Base-by-base conservation (phyloP, 78 protist species). In the Carpediemonas membranifera region DNA sequence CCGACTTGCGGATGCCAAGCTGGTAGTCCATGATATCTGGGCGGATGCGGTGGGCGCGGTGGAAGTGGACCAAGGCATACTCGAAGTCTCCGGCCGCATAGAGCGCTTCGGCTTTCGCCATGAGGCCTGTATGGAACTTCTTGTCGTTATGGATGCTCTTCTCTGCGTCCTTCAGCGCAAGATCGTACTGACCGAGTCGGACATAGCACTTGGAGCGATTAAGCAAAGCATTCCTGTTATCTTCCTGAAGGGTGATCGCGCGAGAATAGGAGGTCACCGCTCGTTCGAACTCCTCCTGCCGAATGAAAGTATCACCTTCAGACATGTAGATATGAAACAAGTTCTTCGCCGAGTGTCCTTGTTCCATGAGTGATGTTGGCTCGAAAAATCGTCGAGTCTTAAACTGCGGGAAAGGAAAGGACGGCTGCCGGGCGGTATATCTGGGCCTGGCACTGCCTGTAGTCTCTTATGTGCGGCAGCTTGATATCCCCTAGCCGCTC, bases 31-130 rank as follows among this genome's bases (percentile, higher is more conserved):
- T 13, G 28, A 58, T 3, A 3, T 58, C 75, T 9, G 54, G 24
- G 52, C 68, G 7, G 35, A 14, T 5, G 53, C 36, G 27, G 54
- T 19, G 36, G 35, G 61, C 75, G 2, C 39, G 25, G 39, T 70
- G 19, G 64, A 15, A 70, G 41, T 9, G 7, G 21, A 70, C 31
- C 39, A 70, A 50, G 9, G 75, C 54, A 25, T 33, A 13, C 65
- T 70, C 75, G 43, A 70, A 70, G 53, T 59, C 43, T 35, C 75
- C 75, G 14, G 43, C 5, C 11, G 75, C 65, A 16, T 56, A 70
- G 35, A 70, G 64, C 1, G 75, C 65, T 11, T 70, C 65, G 5
- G 75, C 75, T 30, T 70, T 70, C 31, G 5, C 51, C 31, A 56
- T 7, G 24, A 70, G 5, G 9, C 47, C 47, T 41, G 21, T 41